Base-by-base conservation (phyloP, 2,329 filamentous ascomycete species). In the Fusarium sp. region DNA sequence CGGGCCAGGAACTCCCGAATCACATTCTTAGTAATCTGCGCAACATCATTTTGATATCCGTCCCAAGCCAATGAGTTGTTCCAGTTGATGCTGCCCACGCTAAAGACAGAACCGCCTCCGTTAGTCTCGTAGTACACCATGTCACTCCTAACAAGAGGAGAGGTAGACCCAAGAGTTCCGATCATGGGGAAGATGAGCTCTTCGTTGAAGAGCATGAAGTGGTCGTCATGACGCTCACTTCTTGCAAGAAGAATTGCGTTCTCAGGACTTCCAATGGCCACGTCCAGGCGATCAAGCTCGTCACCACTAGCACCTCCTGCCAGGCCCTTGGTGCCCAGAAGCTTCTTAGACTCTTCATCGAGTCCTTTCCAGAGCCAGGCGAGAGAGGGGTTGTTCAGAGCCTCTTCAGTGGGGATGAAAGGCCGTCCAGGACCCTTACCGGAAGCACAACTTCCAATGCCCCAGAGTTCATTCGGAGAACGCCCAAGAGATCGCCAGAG, bases 1-100 rank as follows among this genome's bases (percentile, higher is more conserved):
- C 54, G 54, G 0, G 54, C 14, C 9, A 57, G 11, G 13, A 62
- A 60, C n/a, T 60, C 57, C 11, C 57, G 23, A 10, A 63, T 34
- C 16, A 61, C 57, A 39, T 68, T 68, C 30, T 64, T 60, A 30
- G 66, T 68, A 2, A 68, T 32, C 27, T 57, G 60, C 2, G 66
- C 66, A 35, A 68, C 39, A 48, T 64, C 39, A 20, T 68, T 68
- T 6, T 64, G 35, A 4, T 68, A 68, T 7, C 48, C 66, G 34
- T 64, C 66, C 66, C 66, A 68, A 16, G 34, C 66, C 25, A 68
- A 35, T 13, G 66, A 68, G 50, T 64, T 64, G 23, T 68, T 57
- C 66, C 66, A 68, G 59, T 68, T 68, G 16, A 68, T 68, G 23
- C 59, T 64, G 5, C 66, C 66, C 6, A 68, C 66, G 4, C 59